Evolutionary conservation across 441 rosid genomes (phyloP), one percentile per base, ranked within the genome.

Genomic region (Capsella rubella): DNA sequence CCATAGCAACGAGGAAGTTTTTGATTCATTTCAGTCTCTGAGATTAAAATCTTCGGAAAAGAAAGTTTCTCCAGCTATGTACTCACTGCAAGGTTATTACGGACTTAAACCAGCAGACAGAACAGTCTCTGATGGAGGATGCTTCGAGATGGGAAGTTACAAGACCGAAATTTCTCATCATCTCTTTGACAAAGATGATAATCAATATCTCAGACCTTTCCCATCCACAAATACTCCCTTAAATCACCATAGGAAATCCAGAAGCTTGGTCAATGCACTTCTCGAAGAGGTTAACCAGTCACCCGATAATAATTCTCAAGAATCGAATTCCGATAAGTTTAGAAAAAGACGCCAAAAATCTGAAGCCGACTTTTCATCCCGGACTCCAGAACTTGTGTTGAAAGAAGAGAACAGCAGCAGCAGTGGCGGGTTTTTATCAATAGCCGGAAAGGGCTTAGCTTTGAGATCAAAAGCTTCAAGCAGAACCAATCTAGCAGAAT

Each of bases 331-430:
- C 3, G 47, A 42, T 5, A 42, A 86, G 71, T 63, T 82, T 37
- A 65, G 73, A 3, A 85, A 87, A 79, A 81, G 95, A 76, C 95
- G 83, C 13, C 97, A 87, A 77, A 95, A 90, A 75, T 86, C 86
- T 5, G 87, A 78, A 55, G 75, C 74, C 1, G 83, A 84, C 61
- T 84, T 81, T 28, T 16, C 64, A 67, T 54, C 76, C 21, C 39
- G 64, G 37, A 75, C 86, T 45, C 89, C 92, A 25, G 89, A 82
- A 51, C 82, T 54, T 77, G 55, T 86, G 58, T n/a, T 85, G 74
- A 84, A 83, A 79, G 86, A 82, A 72, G 89, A 86, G 52, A 78
- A 65, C 67, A 29, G 79, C 53, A 61, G 70, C 58, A 52, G 61
- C 4, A 69, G 65, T 29, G 82, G 81, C 5, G 86, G 86, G 60